Evolutionary conservation across 306 rosid species (phyloP), one percentile per base, ranked within the genome.

Genomic region (Urtica urens): DNA sequence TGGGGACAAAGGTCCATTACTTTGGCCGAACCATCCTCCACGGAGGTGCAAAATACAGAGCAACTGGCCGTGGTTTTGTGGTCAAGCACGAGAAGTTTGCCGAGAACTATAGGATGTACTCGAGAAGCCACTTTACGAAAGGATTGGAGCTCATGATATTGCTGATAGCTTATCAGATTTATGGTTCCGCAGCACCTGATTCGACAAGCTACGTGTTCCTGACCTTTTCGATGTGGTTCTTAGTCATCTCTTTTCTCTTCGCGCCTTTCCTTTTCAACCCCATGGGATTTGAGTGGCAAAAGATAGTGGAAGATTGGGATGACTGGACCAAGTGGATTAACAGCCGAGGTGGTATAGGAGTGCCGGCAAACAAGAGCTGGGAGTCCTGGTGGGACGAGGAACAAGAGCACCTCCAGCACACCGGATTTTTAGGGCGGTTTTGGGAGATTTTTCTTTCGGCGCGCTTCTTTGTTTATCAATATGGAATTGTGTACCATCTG

Each of bases 301-400:
- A 90, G 82, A 85, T 79, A 62, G 99, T 90, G 45, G 99, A 90
- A n/a, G 99, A 90, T 71, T 81, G 81, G 83, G 95, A 85, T 61
- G 99, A 90, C 72, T 85, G 95, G 99, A 34, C 72, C 13, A 90
- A 90, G 72, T 90, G 99, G 99, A 90, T 81, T 38, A 79, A 52
- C 53, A 81, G 63, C 62, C 83, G 72, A 26, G 99, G 95, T 17
- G 99, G 95, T 49, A 75, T 90, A 48, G 99, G 99, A 68, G 95
- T 90, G 60, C 85, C 95, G 23, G 72, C 94, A 58, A 77, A 49
- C 65, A 90, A 85, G 76, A 84, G 95, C 66, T 90, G 99, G 99
- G 99, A 90, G 40, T 90, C 99, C 2, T 90, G 99, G 99, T 90
- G 99, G 99, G 80, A 77, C 15, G 99, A 90, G 63, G 99, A 90